phyloP scores from a whole-genome alignment of 2,329 filamentous ascomycete genomes.

The Phoma sp. region DNA sequence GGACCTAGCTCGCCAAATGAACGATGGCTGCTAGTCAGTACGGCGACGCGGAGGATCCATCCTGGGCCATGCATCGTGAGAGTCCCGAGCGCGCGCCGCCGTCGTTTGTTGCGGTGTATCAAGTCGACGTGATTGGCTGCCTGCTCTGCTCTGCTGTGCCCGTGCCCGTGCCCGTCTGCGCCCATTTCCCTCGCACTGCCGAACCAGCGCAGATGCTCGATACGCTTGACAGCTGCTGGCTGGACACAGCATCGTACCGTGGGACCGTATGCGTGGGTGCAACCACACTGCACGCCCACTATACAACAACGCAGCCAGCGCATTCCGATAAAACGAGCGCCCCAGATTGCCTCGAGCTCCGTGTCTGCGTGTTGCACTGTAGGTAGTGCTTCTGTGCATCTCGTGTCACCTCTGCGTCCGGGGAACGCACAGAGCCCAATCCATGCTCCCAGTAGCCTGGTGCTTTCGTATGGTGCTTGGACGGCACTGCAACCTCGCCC shows the following conservation, averaged over 20 bases:
- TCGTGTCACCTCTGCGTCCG: slow-evolving; percentile 10
- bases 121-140: background rate
- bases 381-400: background rate
- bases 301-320: background rate
- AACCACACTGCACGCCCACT: slow-evolving; percentile 1
- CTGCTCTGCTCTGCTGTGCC: background rate
- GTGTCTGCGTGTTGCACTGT: background rate
- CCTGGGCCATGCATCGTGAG: slow-evolving; percentile 13
- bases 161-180: background rate
- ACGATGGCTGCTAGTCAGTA: slow-evolving; percentile 25
- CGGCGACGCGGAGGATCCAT: slow-evolving; percentile 7
- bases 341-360: slow-evolving; percentile 4
- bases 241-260: too few species aligned
- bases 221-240: background rate
- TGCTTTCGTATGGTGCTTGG: slow-evolving; percentile 7
- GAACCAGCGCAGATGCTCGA: background rate
- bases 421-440: slow-evolving; percentile 11
- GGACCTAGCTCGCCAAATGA: slow-evolving; percentile 32
- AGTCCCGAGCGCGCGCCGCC: slow-evolving; percentile 2
- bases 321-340: background rate
- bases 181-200: too few species aligned
- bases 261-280: background rate
- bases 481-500: slow-evolving; percentile 18
- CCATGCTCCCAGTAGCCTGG: slow-evolving; percentile 11
- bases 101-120: slow-evolving; percentile 11